These are phyloP conservation scores for Macrotyloma uniflorum DNA, from an alignment of 306 rosid genomes.

Conservation along the genomic window DNA sequence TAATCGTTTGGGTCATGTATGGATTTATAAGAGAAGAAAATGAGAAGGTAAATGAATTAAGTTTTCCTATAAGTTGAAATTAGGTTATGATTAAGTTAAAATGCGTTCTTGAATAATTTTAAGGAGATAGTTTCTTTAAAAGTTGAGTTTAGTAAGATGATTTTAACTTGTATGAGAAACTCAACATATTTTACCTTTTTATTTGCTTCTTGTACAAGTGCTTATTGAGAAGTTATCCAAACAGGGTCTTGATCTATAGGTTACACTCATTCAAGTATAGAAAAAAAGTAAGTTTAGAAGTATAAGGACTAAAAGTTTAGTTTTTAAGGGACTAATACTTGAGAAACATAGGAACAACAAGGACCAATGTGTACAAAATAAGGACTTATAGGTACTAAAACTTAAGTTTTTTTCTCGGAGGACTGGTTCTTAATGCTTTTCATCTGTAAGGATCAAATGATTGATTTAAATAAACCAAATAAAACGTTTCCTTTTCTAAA, in stretches of 20 bases:
- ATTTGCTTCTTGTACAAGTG: not conserved
- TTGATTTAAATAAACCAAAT: conserved; percentile 1
- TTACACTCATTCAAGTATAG: not conserved
- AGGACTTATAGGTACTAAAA: not conserved
- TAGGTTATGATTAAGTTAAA: not conserved
- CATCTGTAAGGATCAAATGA: not conserved
- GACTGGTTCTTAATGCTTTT: not conserved
- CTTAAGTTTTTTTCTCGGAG: not conserved
- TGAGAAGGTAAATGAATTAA: not conserved
- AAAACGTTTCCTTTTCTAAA: conserved; percentile 29
- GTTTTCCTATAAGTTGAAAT: not conserved
- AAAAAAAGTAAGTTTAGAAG: not conserved
- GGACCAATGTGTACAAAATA: not conserved
- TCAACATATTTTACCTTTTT: not conserved
- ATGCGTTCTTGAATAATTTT: not conserved
- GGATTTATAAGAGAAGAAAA: not conserved
- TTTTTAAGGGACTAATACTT: not conserved
- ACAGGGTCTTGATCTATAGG: not conserved
- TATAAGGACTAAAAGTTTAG: not conserved
- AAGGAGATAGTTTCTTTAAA: not conserved
- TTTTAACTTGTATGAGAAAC: not conserved
- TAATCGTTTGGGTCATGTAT: not conserved
- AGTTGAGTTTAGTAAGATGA: not conserved
- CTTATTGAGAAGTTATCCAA: not conserved
- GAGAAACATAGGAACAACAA: not conserved